Evolutionary conservation across 164 flowering plant genomes (phyloP).

Genomic region (Liriodendron chinense): DNA sequence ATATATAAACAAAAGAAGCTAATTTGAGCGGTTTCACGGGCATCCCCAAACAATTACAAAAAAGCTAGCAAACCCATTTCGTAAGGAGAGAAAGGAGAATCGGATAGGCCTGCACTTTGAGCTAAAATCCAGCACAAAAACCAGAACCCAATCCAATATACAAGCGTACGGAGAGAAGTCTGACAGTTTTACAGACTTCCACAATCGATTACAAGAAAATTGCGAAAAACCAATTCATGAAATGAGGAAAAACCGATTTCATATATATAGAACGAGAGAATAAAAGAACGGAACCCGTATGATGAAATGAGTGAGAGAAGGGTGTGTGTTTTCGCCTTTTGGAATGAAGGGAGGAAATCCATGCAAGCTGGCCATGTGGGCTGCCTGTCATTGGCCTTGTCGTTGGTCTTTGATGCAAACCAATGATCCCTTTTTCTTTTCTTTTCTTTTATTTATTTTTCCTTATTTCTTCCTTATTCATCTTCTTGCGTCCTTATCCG

Average conservation of each 20-base stretch:
- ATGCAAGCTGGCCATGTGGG: slow-evolving; percentile 21
- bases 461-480: not conserved
- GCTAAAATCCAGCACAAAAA: not conserved
- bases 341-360: not conserved
- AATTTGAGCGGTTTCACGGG: not conserved
- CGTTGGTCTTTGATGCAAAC: not conserved
- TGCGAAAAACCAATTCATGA: not conserved
- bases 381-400: slow-evolving; percentile 5
- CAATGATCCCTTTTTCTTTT: not conserved
- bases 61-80: too few relatives aligned
- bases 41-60: not conserved
- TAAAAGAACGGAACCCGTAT: not conserved
- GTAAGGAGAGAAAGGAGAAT: not conserved
- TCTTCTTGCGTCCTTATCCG: slow-evolving; percentile 9
- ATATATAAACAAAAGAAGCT: too few relatives aligned
- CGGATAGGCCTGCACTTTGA: not conserved
- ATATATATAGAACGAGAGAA: not conserved
- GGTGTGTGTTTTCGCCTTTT: too few relatives aligned
- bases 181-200: too few relatives aligned
- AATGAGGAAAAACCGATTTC: not conserved
- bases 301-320: too few relatives aligned
- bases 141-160: not conserved
- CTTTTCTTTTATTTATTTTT: too few relatives aligned
- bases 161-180: not conserved
- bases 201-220: not conserved